Base-by-base conservation (phyloP, 306 rosid genomes). In the Ormosia semicastrata region DNA sequence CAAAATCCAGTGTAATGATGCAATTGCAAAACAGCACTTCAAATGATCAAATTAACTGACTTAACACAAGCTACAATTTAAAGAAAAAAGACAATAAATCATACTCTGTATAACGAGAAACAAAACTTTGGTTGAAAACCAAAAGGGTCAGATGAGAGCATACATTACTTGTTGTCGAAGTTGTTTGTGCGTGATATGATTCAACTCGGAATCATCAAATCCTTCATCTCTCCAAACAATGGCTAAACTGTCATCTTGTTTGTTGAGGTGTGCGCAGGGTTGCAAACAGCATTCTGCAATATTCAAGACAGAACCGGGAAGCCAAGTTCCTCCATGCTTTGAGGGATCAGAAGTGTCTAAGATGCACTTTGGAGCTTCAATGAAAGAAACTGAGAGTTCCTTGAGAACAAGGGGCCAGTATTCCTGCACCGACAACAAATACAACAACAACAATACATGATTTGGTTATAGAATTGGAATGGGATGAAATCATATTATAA, bases 191-290 rank as follows among this genome's bases (percentile, higher is more conserved):
- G 97, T 90, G 87, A 91, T 36, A 5, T 11, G 73, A 49, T 88
- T 91, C 13, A 92, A 81, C 53, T 60, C 10, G 3, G 97, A 82
- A 73, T 90, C 82, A 73, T 92, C 91, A 69, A 39, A 75, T 7
- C 94, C 97, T 82, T 94, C 97, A 77, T 83, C 92, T 79, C 93
- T 91, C 97, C 97, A 94, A 4, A 92, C 86, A n/a, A 94, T 77
- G 73, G 98, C 97, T 64, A 78, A 7, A 84, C 91, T 56, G 44
- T 71, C 59, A 40, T 94, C 98, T 14, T 73, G 88, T 81, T 83
- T 92, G 70, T 86, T 88, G 13, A 88, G 93, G 24, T 85, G 78
- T 8, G 64, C 17, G 11, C 62, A 67, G 30, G 97, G 89, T 36
- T 85, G 84, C 87, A 94, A 81, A 85, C 97, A 94, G 76, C 97